Evolutionary conservation across 257 asterid species (phyloP), one percentile per base, ranked within the genome.

Genomic region (Nicotiana tomentosiformis): DNA sequence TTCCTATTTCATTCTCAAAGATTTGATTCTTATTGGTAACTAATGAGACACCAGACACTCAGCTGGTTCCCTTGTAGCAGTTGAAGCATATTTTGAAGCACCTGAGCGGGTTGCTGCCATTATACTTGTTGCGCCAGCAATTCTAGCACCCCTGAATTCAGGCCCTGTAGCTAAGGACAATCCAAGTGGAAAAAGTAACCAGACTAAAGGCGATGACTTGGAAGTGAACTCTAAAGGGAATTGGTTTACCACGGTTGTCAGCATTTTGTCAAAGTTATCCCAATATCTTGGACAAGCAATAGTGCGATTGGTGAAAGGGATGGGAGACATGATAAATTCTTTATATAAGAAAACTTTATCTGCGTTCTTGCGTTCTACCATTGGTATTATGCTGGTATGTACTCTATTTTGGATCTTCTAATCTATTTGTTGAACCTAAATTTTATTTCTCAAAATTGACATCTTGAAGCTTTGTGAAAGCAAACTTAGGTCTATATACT

Each of bases 71-170:
- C 90, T 93, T 78, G 95, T 94, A 66, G 99, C 99, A 46, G 90
- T 96, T 20, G 97, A 96, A 76, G 86, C 98, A 72, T 96, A 96
- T 86, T 94, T 94, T 58, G 95, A 93, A 92, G 97, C 97, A 72
- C 98, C 98, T 3, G 97, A 96, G 83, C 90, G 91, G 56, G 92
- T 96, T 69, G 98, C 98, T 86, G 99, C 99, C 78, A 90, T 96
- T 83, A 87, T 96, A 87, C 96, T 96, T 20, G 95, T 96, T 55
- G 97, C 97, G 57, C 99, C 99, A 10, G 98, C 99, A 77, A 91
- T 96, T 88, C 26, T 93, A 56, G 93, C 98, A 16, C 98, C 98
- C 65, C 87, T 91, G 49, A 29, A 87, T 77, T 60, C 72, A 83
- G 83, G 66, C 66, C 86, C 84, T 37, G 81, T 37, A 62, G 85